phyloP scores from a whole-genome alignment of 306 rosid species.

The Casuarina glauca region DNA sequence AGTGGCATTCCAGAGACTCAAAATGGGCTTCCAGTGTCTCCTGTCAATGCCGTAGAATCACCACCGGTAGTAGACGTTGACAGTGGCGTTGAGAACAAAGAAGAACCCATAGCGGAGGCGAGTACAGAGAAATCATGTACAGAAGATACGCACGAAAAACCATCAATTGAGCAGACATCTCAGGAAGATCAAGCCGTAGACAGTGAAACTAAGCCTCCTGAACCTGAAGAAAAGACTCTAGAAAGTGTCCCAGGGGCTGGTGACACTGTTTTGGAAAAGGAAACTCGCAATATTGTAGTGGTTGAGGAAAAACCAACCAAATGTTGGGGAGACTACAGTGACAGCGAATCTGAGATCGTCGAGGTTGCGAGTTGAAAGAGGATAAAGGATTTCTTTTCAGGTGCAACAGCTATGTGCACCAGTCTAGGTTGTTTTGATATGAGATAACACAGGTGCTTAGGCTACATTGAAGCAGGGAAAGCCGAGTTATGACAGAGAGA shows the following conservation, averaged over 20 bases:
- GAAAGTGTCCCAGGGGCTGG: constrained; percentile 33
- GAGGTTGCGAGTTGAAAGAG: constrained; percentile 58
- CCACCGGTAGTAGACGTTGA: constrained; percentile 40
- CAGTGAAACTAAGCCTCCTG: constrained; percentile 27
- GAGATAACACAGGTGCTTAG: constrained; percentile 18
- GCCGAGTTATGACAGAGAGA: constrained; percentile 18
- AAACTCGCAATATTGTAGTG: constrained; percentile 28
- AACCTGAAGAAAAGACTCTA: constrained; percentile 47
- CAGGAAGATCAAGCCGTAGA: constrained; percentile 44
- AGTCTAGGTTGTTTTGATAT: constrained; percentile 24
- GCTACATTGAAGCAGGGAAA: not conserved
- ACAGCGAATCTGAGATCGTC: constrained; percentile 66
- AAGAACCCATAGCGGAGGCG: constrained; percentile 37
- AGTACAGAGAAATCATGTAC: constrained; percentile 31
- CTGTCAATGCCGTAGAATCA: constrained; percentile 52
- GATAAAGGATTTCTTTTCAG: constrained; percentile 22
- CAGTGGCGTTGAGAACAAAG: constrained; percentile 34
- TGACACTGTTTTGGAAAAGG: constrained; percentile 35
- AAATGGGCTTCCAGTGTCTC: constrained; percentile 54
- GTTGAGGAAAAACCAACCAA: constrained; percentile 53
- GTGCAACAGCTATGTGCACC: constrained; percentile 15
- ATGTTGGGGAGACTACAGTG: constrained; percentile 97
- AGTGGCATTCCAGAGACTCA: constrained; percentile 51
- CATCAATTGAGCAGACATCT: constrained; percentile 40
- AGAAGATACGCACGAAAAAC: constrained; percentile 44